phyloP scores from a whole-genome alignment of 1,284 basidiomycete genomes.

The Pseudozyma thailandica region DNA sequence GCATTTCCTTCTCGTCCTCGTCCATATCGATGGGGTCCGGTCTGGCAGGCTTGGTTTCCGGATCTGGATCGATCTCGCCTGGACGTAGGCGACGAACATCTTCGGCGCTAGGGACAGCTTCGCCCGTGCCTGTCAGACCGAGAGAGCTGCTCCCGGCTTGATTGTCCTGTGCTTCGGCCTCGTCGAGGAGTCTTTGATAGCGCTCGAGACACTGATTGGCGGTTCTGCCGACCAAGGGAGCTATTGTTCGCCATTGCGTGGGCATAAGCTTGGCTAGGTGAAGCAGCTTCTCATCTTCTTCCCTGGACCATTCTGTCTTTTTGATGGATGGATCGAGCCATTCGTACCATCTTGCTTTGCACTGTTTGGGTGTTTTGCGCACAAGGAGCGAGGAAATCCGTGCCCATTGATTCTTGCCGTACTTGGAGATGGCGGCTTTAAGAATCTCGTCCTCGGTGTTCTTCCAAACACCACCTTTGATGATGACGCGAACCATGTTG shows the following conservation, averaged over 20 bases:
- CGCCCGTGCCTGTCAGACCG: conserved; percentile 83
- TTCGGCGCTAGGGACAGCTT: conserved; percentile 84
- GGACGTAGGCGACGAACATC: conserved; percentile 88
- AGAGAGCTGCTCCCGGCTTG: conserved; percentile 47
- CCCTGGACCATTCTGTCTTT: conserved; percentile 88
- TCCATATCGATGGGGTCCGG: conserved; percentile 99
- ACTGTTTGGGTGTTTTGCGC: conserved; percentile 98
- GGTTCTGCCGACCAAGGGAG: conserved; percentile 97
- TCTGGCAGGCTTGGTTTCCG: conserved; percentile 95
- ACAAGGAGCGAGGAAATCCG: conserved; percentile 97
- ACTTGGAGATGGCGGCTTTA: conserved; percentile 68
- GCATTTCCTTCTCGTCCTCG: conserved; percentile 99
- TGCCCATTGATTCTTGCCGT: conserved; percentile 76
- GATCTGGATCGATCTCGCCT: conserved; percentile 98
- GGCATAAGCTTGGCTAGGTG: conserved; percentile 99
- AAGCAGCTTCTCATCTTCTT: conserved; percentile 96
- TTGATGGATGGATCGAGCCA: conserved; percentile 99
- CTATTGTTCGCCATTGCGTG: conserved; percentile 99
- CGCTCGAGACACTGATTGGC: conserved; percentile 98
- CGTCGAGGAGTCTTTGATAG: conserved; percentile 96
- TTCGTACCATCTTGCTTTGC: conserved; percentile 98
- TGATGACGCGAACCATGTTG: conserved; percentile 65
- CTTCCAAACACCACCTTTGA: conserved; percentile 68
- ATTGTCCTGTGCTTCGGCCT: conserved; percentile 74
- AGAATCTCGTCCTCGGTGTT: conserved; percentile 68